These are phyloP conservation scores for Fusarium zealandicum DNA, from an alignment of 2,329 filamentous ascomycete species.

Conservation along the genomic window DNA sequence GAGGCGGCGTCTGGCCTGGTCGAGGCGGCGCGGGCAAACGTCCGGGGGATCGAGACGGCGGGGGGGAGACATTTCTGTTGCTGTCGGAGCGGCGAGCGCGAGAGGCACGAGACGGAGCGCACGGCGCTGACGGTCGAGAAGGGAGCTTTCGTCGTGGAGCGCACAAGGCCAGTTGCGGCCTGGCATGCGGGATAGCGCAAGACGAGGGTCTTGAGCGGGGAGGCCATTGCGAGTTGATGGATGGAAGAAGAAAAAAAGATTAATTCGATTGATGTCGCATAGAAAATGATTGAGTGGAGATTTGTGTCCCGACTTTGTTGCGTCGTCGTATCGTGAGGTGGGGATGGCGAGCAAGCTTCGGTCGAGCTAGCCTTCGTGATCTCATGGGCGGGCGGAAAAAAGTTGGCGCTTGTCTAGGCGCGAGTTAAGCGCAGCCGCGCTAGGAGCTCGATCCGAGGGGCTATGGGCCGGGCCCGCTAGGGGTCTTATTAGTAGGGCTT, in stretches of 20 bases:
- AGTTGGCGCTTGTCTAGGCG: slow-evolving; percentile 36
- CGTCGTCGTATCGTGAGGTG: slow-evolving; percentile 25
- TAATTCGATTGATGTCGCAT: slow-evolving; percentile 15
- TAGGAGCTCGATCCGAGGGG: neutral
- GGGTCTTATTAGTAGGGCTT: neutral
- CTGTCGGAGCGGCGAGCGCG: slow-evolving; percentile 24
- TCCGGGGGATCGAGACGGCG: slow-evolving; percentile 19
- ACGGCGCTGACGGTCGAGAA: slow-evolving; percentile 37
- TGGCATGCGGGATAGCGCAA: slow-evolving; percentile 43
- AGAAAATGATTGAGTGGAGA: slow-evolving; percentile 28
- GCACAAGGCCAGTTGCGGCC: slow-evolving; percentile 34
- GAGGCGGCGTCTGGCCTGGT: slow-evolving; percentile 21
- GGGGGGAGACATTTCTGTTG: slow-evolving; percentile 32
- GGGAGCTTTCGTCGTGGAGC: slow-evolving; percentile 41
- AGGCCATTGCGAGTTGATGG: slow-evolving; percentile 36
- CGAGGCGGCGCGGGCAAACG: slow-evolving; percentile 32
- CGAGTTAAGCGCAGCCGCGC: slow-evolving; percentile 28
- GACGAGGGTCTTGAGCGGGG: slow-evolving; percentile 44
- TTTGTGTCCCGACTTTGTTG: slow-evolving; percentile 16
- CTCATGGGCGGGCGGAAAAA: slow-evolving; percentile 37
- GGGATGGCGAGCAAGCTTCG: slow-evolving; percentile 28
- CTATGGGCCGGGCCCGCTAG: slow-evolving; percentile 15
- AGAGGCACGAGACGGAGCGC: slow-evolving; percentile 34
- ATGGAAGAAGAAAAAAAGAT: neutral
- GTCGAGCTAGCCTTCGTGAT: slow-evolving; percentile 39